Base-by-base conservation (phyloP, 2,329 filamentous ascomycete species). In the Neonectria ditissima region DNA sequence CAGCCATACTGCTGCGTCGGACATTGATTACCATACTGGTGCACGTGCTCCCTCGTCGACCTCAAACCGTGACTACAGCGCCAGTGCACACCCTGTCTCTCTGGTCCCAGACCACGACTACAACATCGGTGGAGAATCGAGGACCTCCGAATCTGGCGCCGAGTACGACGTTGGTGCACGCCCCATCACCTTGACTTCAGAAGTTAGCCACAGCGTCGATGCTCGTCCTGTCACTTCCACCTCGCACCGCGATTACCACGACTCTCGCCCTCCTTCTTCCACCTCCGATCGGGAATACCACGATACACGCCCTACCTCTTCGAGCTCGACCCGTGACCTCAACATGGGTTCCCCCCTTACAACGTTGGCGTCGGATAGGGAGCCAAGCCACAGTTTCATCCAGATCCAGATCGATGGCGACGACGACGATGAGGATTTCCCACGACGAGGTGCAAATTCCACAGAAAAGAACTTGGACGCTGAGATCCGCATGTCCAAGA, bases 401-500 rank as follows among this genome's bases (percentile, higher is more conserved):
- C 54, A 54, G 3, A 57, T 62, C 22, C 54, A 62, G 20, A 34
- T 59, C 13, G 60, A 63, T 11, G 54, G 62, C 32, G 58, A 50
- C 16, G 67, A 70, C 16, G 67, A 71, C 11, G 67, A 71, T 11
- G 65, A 67, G 20, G 71, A 72, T 2, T 70, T 72, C 14, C 55
- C 65, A 41, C 48, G 59, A 60, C 53, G 69, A 41, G 45, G 69
- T 53, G 28, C 55, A 58, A 53, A 53, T 48, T 55, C 48, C 9
- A 22, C 43, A 13, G 62, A 73, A 9, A 69, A 72, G 2, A 72
- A 73, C 5, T 65, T 80, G 16, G 79, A 80, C 47, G 74, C 76
- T 55, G 79, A 80, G 63, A 80, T 80, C 63, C 75, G 74, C 43
- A 78, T 76, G 67, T 80, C 79, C 51, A 80, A 77, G 66, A 76